Evolutionary conservation across 805 yeast species (phyloP).

Genomic region (Vanderwaltozyma polyspora): DNA sequence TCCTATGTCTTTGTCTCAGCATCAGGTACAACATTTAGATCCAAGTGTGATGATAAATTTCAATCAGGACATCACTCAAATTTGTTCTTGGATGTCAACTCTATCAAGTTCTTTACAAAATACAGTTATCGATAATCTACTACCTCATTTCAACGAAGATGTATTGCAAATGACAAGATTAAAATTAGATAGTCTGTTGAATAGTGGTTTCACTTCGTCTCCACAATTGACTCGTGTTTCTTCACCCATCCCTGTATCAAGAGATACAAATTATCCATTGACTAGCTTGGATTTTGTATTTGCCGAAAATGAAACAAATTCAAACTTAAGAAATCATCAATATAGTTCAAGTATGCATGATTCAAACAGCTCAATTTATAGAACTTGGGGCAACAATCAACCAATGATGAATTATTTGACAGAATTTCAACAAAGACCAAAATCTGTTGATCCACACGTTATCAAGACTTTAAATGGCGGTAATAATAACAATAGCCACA

Average conservation of each 20-base stretch:
- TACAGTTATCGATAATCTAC: slow-evolving; percentile 42
- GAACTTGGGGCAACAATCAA: slow-evolving; percentile 3
- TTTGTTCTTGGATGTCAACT: slow-evolving; percentile 40
- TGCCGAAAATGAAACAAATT: slow-evolving; percentile 6
- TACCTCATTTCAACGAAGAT: slow-evolving; percentile 41
- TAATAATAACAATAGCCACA: neutral
- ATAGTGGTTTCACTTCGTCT: slow-evolving; percentile 6
- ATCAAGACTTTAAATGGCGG: neutral
- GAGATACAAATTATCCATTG: slow-evolving; percentile 8
- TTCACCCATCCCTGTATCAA: slow-evolving; percentile 16
- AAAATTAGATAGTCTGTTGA: slow-evolving; percentile 30
- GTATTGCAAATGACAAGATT: slow-evolving; percentile 38
- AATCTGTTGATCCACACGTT: slow-evolving; percentile 33
- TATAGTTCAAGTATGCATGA: neutral
- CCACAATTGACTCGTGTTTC: slow-evolving; percentile 17
- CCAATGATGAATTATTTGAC: slow-evolving; percentile 20
- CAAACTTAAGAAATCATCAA: neutral
- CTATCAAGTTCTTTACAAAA: slow-evolving; percentile 42
- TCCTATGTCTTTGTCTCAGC: neutral
- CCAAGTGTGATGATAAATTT: slow-evolving; percentile 26
- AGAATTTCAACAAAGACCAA: slow-evolving; percentile 31
- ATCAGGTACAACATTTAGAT: slow-evolving; percentile 1
- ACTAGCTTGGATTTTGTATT: slow-evolving; percentile 11
- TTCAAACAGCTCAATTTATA: neutral
- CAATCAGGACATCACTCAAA: slow-evolving; percentile 39